phyloP scores from a whole-genome alignment of 106 monocot species.

The Alisma plantagoaquatica region DNA sequence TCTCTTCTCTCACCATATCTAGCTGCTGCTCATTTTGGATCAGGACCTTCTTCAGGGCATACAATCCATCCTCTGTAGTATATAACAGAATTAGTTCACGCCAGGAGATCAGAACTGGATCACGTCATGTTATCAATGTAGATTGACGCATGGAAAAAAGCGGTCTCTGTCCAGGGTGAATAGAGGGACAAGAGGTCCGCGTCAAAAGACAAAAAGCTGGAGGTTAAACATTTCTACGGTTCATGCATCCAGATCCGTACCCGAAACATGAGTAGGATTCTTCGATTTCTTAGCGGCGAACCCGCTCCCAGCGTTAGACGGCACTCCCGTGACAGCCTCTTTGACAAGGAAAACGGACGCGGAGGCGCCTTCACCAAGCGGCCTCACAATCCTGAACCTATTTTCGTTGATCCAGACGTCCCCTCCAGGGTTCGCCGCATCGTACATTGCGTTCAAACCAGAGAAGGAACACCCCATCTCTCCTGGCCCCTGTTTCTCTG shows the following conservation, averaged over 20 bases:
- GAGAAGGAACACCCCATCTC: conserved; percentile 96
- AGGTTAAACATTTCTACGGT: neutral
- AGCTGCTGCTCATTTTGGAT: conserved; percentile 86
- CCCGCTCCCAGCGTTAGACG: conserved; percentile 21
- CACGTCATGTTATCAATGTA: neutral
- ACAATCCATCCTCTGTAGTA: conserved; percentile 68
- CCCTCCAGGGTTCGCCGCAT: conserved; percentile 71
- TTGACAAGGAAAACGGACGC: conserved; percentile 87
- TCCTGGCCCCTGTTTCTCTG: neutral
- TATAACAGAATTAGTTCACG: too few species aligned
- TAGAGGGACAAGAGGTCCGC: neutral
- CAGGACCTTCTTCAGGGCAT: conserved; percentile 93
- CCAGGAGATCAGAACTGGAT: neutral
- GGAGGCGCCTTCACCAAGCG: conserved; percentile 91
- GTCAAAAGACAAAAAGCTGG: neutral
- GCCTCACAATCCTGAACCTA: conserved; percentile 77
- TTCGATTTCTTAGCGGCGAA: conserved; percentile 34
- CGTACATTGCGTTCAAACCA: conserved; percentile 82
- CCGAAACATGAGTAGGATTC: conserved; percentile 63
- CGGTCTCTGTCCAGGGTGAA: neutral
- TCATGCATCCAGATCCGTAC: conserved; percentile 25
- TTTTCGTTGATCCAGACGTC: conserved; percentile 98
- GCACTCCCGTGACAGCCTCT: conserved; percentile 38
- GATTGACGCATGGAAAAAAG: neutral
- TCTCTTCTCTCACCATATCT: conserved; percentile 87